Evolutionary conservation across 208 protist species (phyloP), one percentile per base, ranked within the genome.

Genomic region (Acanthamoeba healyi): DNA sequence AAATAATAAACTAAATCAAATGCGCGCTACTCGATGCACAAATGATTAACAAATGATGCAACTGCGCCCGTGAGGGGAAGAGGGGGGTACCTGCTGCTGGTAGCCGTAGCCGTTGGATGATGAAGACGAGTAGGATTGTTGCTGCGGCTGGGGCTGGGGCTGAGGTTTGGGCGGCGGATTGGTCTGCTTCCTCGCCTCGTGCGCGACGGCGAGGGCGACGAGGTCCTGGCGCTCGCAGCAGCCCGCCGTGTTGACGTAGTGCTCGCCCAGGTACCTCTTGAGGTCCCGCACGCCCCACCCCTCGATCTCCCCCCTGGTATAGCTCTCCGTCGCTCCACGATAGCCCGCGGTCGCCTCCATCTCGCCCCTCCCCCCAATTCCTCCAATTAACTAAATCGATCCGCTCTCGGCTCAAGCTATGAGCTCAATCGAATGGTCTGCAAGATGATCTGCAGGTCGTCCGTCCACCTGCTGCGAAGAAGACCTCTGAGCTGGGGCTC

Each of bases 211-310:
- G 19, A 90, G 82, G 32, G 46, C 29, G 34, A 90, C 36, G 32
- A 90, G 54, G 19, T 90, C 82, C 15, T 40, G 32, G 2, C 32
- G 1, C 26, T 90, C 82, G 4, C 65, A 49, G n/a, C 82, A 90
- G 2, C 82, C 82, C 9, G 56, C 34, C 7, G 82, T 24, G 24
- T 90, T 90, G 32, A 90, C 56, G 32, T 70, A n/a, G 46, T 70
- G 51, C 2, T 90, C 82, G 36, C 26, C 34, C 34, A 90, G 34
- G 51, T 90, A 90, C 32, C 34, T 61, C 82, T 90, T 90, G 3
- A 90, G 82, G 29, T 90, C 82, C 82, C 56, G 46, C 32, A 90
- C 56, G 54, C 54, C 54, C 82, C 82, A 90, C 7, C 38, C 54
- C 36, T 65, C 51, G 3, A 90, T 70, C 34, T 90, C 82, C 17